phyloP scores from a whole-genome alignment of 495 filamentous ascomycete genomes.

The Articulospora tetracladia region DNA sequence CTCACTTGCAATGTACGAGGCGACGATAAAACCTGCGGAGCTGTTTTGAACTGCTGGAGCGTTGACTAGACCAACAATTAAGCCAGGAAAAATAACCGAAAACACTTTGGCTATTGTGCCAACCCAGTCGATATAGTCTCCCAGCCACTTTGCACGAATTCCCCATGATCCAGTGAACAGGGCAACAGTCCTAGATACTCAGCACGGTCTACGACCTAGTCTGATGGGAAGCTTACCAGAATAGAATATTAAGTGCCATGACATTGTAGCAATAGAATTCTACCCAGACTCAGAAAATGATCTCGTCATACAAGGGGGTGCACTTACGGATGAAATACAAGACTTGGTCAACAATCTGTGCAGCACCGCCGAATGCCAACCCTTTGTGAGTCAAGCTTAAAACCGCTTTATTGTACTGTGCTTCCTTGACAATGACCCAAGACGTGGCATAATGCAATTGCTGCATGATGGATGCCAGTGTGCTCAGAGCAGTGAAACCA shows the following conservation, averaged over 20 bases:
- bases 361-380: constrained; percentile 41
- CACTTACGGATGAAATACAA: constrained; percentile 44
- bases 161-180: constrained; percentile 24
- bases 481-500: constrained; percentile 33
- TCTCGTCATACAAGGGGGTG: neutral
- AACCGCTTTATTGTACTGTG: constrained; percentile 34
- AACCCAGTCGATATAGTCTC: constrained; percentile 23
- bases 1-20: constrained; percentile 40
- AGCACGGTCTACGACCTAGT: neutral
- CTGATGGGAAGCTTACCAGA: constrained; percentile 27
- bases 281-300: constrained; percentile 11
- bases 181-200: constrained; percentile 33
- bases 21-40: constrained; percentile 30
- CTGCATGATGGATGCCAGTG: constrained; percentile 38
- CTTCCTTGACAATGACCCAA: constrained; percentile 39
- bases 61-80: constrained; percentile 36
- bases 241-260: constrained; percentile 40
- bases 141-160: constrained; percentile 16
- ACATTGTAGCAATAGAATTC: constrained; percentile 49
- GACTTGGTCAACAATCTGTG: constrained; percentile 37
- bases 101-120: constrained; percentile 33
- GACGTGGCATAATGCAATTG: constrained; percentile 39
- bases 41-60: constrained; percentile 26
- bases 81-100: constrained; percentile 31
- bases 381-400: constrained; percentile 35